Conservation (phyloP, 257 asterid species). For the Petrea volubilis region DNA sequence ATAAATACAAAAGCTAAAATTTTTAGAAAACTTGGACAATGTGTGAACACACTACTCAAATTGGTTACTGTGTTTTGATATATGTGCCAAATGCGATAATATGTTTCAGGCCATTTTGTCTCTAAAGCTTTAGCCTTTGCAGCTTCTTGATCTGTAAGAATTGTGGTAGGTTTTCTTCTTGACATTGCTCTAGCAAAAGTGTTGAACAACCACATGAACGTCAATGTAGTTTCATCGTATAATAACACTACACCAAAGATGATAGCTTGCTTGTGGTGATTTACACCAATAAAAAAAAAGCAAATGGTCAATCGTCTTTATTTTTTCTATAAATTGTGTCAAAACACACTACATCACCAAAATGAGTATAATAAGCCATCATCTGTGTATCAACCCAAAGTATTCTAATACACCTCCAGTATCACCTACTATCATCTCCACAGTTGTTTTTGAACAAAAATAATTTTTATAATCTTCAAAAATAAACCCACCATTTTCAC, state of each 20-base stretch:
- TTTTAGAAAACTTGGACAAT: not conserved
- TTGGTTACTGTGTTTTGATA: constrained; percentile 1
- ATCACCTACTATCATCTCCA: not conserved
- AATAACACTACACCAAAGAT: not conserved
- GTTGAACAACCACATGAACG: not conserved
- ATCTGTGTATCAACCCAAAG: not conserved
- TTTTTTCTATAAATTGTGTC: not conserved
- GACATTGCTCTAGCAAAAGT: not conserved
- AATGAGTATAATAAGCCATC: not conserved
- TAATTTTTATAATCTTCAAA: not conserved
- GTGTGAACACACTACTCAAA: not conserved
- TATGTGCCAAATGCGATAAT: constrained; percentile 15
- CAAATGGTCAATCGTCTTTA: not conserved
- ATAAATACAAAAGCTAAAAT: not conserved
- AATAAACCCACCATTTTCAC: not conserved
- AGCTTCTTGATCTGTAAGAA: not conserved
- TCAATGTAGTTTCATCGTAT: not conserved
- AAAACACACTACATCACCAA: constrained; percentile 14
- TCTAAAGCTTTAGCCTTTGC: not conserved
- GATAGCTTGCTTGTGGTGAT: not conserved
- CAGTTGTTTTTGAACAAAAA: not conserved
- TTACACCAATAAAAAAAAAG: no score
- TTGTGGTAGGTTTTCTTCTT: not conserved
- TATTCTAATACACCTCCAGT: constrained; percentile 5
- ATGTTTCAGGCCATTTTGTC: not conserved